Evolutionary conservation across 2,329 filamentous ascomycete genomes (phyloP).

Genomic region (Fusarium circinatum): DNA sequence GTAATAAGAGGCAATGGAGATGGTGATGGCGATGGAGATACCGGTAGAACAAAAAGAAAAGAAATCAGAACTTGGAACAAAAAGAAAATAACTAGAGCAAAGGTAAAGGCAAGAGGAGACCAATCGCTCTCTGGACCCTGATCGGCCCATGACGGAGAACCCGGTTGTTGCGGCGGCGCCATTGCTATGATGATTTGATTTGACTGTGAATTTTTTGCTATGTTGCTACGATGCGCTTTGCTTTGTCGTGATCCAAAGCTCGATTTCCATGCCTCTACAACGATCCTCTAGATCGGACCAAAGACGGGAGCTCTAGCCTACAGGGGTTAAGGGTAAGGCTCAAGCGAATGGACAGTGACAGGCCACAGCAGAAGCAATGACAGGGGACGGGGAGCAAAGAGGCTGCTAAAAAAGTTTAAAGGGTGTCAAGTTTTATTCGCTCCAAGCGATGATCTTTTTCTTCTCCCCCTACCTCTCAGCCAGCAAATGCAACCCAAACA

Average conservation of each 20-base stretch:
- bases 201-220: background rate
- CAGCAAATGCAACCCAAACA: conserved; percentile 9
- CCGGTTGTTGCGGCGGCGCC: conserved; percentile 7
- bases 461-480: background rate
- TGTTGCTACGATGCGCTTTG: background rate
- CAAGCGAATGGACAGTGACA: conserved; percentile 8
- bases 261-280: conserved; percentile 40
- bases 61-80: background rate
- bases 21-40: background rate
- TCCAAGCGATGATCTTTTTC: background rate
- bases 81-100: background rate
- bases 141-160: conserved; percentile 11
- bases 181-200: conserved; percentile 3
- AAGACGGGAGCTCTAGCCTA: conserved; percentile 31
- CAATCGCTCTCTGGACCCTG: conserved; percentile 15
- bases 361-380: background rate
- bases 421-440: background rate
- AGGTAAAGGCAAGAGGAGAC: background rate
- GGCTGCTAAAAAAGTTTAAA: conserved; percentile 4
- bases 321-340: conserved; percentile 30
- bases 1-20: background rate
- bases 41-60: background rate
- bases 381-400: background rate
- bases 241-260: background rate
- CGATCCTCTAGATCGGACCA: conserved; percentile 43